Conservation (phyloP, 257 asterid genomes). For the Lantana camara region DNA sequence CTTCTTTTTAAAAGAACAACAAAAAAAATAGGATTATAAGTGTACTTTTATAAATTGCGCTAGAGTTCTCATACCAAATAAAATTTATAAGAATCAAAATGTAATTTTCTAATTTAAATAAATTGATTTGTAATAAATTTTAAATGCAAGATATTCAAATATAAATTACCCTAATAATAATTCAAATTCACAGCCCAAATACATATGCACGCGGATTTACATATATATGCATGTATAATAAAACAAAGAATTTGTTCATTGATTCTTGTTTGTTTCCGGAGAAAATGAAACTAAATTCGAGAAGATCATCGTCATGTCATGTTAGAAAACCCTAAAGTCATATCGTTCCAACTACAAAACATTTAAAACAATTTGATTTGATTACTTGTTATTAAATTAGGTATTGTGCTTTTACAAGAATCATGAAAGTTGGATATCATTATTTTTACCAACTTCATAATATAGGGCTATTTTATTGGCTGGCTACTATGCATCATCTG, state of each 20-base stretch:
- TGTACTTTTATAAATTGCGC: no score
- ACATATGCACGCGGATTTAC: no score
- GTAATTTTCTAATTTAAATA: no score
- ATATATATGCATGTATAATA: not conserved
- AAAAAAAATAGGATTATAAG: no score
- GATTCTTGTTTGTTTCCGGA: not conserved
- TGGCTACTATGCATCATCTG: conserved; percentile 19
- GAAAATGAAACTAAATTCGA: not conserved
- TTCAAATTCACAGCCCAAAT: no score
- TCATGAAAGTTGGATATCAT: conserved; percentile 11
- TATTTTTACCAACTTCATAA: conserved; percentile 26
- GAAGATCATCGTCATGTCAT: not conserved
- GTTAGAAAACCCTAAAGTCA: not conserved
- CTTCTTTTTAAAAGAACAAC: no score
- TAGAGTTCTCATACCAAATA: no score
- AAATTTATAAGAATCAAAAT: no score
- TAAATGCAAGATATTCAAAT: no score
- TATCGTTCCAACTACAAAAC: conserved; percentile 24
- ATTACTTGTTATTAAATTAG: no score
- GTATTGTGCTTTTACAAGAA: conserved; percentile 10
- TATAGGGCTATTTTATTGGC: not conserved
- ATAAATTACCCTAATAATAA: no score
- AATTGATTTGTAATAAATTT: no score
- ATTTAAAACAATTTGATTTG: conserved; percentile 11
- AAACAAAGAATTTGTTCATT: not conserved